Base-by-base conservation (phyloP, 2,329 filamentous ascomycete species). In the Tolypocladium ovalisporum region DNA sequence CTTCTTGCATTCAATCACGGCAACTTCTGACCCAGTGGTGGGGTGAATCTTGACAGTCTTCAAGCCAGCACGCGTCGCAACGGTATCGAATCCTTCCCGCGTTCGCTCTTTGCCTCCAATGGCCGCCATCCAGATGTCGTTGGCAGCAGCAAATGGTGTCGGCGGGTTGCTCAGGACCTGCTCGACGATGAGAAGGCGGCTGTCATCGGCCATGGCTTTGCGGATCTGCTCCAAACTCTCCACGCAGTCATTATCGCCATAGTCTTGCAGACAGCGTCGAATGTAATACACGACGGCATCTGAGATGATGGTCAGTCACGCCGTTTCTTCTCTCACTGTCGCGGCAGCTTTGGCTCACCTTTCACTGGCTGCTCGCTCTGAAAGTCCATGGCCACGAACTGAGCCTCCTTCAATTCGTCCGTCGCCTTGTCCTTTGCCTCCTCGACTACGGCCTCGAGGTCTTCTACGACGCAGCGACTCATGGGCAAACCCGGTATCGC, bases 261-360 rank as follows among this genome's bases (percentile, higher is more conserved):
- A 75, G 56, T 75, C 69, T 57, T 75, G 73, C 1, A 75, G 66
- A 49, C 68, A 70, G 8, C 69, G 67, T 54, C 65, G 66, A 56
- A 71, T 70, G 62, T 65, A 70, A 62, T 75, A 75, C 15, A 72
- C 60, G 29, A 68, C 57, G 19, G 73, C 72, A 5, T 67, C 71
- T 72, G 27, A 3, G 13, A 32, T 9, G 24, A 47, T 17, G 7
- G 52, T 54, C 36, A 56, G 55, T 29, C 10, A 13, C 34, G 22
- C 22, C 40, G 2, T 24, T 29, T 29, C 9, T 4, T 7, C 15
- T 34, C 13, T 6, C 27, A 1, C 12, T 34, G 13, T 2, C 19
- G 22, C 12, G 4, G 22, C 54, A 29, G 24, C 27, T 32, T 54
- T 54, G 53, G 5, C 52, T 22, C 37, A 56, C 54, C 59, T 24